A percentile compares a stretch with the other conserved stretches of the same genome.
Evolutionary conservation across 371 early-diverging fungal species (phyloP).

Genomic region (Lichtheimia corymbifera): DNA sequence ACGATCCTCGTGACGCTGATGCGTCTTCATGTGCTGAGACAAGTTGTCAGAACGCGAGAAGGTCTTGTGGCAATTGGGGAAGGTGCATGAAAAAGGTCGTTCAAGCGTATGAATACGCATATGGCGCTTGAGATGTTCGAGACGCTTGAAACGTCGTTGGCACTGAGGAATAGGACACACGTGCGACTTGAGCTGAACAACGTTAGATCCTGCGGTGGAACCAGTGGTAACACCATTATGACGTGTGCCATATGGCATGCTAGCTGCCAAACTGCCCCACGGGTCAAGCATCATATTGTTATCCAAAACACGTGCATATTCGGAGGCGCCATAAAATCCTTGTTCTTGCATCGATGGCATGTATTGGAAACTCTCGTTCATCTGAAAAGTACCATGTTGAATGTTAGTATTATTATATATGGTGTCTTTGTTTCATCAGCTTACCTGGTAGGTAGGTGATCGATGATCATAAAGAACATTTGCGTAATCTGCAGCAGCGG

Average conservation of each 20-base stretch:
- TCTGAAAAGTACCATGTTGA: too few species aligned
- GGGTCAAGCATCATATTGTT: constrained; percentile 2
- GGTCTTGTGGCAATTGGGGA: constrained; percentile 71
- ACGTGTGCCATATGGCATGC: not conserved
- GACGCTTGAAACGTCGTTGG: constrained; percentile 70
- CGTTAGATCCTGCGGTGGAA: constrained; percentile 1
- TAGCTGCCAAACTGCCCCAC: not conserved
- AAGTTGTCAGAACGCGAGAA: constrained; percentile 82
- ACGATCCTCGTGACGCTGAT: constrained; percentile 46
- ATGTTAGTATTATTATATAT: too few species aligned
- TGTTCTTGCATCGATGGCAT: not conserved
- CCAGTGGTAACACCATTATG: constrained; percentile 2
- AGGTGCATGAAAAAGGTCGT: constrained; percentile 71
- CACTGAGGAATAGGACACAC: constrained; percentile 56
- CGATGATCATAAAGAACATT: not conserved
- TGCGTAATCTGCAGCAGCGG: too few species aligned
- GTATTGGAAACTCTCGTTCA: too few species aligned
- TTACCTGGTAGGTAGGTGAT: not conserved
- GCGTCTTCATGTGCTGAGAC: constrained; percentile 65
- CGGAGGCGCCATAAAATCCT: too few species aligned
- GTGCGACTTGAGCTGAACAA: constrained; percentile 37
- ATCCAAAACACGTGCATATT: not conserved
- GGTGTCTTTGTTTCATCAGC: too few species aligned
- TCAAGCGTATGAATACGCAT: constrained; percentile 86
- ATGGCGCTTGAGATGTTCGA: constrained; percentile 88